Percentiles rank a stretch among this genome's conserved stretches.
phyloP scores from a whole-genome alignment of 1,284 basidiomycete species.

The Mycosarcoma mackinlayi region DNA sequence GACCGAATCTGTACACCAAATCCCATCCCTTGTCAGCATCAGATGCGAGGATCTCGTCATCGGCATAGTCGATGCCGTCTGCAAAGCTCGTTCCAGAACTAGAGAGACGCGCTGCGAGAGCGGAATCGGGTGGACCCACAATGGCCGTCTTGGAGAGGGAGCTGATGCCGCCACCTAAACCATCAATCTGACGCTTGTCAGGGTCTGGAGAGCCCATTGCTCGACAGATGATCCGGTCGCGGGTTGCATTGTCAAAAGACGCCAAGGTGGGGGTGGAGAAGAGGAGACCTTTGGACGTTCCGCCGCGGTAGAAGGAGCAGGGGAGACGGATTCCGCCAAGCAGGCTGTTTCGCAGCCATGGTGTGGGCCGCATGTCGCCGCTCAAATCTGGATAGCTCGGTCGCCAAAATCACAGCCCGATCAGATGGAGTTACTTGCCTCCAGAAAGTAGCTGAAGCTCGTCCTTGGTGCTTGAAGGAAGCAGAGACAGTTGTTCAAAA shows the following conservation, averaged over 20 bases:
- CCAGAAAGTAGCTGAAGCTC: not conserved
- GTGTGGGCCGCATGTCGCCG: conserved; percentile 18
- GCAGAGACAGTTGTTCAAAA: not conserved
- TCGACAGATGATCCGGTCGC: conserved; percentile 74
- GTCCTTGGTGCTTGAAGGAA: too few relatives aligned
- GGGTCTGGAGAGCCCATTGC: conserved; percentile 82
- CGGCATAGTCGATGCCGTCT: conserved; percentile 50
- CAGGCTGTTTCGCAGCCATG: conserved; percentile 2
- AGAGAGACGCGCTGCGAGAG: conserved; percentile 4
- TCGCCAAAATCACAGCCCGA: too few relatives aligned
- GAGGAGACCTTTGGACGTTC: conserved; percentile 83
- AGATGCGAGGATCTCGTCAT: conserved; percentile 30
- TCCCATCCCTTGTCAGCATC: conserved; percentile 50
- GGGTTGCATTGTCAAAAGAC: conserved; percentile 62
- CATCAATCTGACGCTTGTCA: conserved; percentile 80
- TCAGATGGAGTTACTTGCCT: too few relatives aligned
- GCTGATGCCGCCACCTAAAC: conserved; percentile 78
- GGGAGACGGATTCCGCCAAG: conserved; percentile 17
- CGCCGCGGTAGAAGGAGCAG: conserved; percentile 72
- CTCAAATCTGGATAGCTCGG: too few relatives aligned
- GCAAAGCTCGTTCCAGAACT: not conserved
- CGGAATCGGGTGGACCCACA: conserved; percentile 68
- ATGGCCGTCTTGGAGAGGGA: conserved; percentile 84
- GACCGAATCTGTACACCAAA: conserved; percentile 65
- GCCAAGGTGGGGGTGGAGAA: conserved; percentile 72